phyloP scores from a whole-genome alignment of 1,284 basidiomycete species.

The Ustanciosporium gigantosporum region DNA sequence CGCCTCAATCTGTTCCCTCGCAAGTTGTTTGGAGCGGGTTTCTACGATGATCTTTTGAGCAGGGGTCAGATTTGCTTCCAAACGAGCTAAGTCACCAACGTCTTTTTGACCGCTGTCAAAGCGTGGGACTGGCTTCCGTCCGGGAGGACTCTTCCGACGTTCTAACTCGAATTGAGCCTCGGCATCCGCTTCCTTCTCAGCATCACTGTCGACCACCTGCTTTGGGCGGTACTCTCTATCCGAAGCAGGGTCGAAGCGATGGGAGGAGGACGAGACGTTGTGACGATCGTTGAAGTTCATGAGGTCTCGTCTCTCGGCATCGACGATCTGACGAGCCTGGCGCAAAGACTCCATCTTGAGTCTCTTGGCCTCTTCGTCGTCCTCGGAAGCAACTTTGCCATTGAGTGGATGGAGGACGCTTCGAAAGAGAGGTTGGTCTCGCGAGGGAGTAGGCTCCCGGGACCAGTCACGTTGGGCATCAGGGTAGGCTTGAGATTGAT shows the following conservation, averaged over 20 bases:
- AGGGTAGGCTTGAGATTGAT: background rate
- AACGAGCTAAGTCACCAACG: constrained; percentile 6
- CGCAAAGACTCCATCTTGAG: constrained; percentile 47
- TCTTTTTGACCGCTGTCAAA: constrained; percentile 7
- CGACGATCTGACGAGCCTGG: constrained; percentile 52
- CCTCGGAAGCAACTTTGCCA: constrained; percentile 8
- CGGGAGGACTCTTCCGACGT: constrained; percentile 38
- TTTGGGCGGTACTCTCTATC: constrained; percentile 18
- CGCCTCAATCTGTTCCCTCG: constrained; percentile 30
- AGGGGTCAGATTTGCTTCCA: constrained; percentile 38
- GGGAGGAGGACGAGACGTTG: background rate
- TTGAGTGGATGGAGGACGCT: background rate
- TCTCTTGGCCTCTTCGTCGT: constrained; percentile 42
- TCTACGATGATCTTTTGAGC: constrained; percentile 54
- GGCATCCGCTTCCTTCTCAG: constrained; percentile 6
- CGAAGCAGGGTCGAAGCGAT: constrained; percentile 13
- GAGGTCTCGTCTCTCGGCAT: constrained; percentile 39
- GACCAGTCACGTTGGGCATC: background rate
- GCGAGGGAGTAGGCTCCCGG: background rate
- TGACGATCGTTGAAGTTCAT: constrained; percentile 19
- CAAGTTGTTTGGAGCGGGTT: constrained; percentile 42
- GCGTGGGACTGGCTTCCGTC: constrained; percentile 41
- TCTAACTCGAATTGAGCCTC: constrained; percentile 13
- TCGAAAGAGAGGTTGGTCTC: background rate
- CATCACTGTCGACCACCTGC: constrained; percentile 18